Evolutionary conservation across 2,329 filamentous ascomycete genomes (phyloP), one percentile per base, ranked within the genome.

Genomic region (Beauveria caledonica): DNA sequence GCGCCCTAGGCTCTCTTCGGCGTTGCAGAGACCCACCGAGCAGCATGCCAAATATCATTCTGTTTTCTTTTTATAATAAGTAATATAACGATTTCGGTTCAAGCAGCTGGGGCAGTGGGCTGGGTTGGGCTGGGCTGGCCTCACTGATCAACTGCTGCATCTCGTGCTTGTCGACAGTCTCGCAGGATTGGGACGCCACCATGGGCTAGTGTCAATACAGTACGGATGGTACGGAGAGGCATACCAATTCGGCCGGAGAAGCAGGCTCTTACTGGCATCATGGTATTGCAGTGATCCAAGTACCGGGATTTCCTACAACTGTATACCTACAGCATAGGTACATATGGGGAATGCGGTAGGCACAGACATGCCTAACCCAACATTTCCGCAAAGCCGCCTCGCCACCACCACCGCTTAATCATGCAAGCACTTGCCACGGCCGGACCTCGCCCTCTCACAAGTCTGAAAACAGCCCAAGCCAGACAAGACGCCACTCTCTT

Each of bases 401-500:
- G 13, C 33, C 13, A 36, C 33, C 13, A 36, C 5, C 33, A 36
- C 33, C 33, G 13, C 33, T 36, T 11, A 36, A 36, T 36, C 33
- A 36, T 36, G 33, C 33, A 13, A 36, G 33, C 33, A 36, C 33
- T 36, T 36, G 11, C 33, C 5, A 36, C 33, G 33, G 11, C 33
- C 33, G 33, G 33, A 36, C 11, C 33, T 36, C 33, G 33, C 33
- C 33, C 33, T 36, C 33, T 36, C 13, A 6, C 11, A 36, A 13
- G 33, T 36, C 33, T 3, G 33, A 36, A 36, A 55, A 45, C 25
- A 11, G 10, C 39, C 56, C 39, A 36, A 33, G 45, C 55, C 55
- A 49, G 19, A 39, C 33, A 36, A 52, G 48, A 36, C 57, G 49
- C 57, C 57, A 59, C 57, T 2, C 57, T 59, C 48, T 36, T 59